A percentile compares a stretch with the other conserved stretches of the same genome.
Evolutionary conservation across 2,329 filamentous ascomycete genomes (phyloP).

Genomic region (Eutypa lata): DNA sequence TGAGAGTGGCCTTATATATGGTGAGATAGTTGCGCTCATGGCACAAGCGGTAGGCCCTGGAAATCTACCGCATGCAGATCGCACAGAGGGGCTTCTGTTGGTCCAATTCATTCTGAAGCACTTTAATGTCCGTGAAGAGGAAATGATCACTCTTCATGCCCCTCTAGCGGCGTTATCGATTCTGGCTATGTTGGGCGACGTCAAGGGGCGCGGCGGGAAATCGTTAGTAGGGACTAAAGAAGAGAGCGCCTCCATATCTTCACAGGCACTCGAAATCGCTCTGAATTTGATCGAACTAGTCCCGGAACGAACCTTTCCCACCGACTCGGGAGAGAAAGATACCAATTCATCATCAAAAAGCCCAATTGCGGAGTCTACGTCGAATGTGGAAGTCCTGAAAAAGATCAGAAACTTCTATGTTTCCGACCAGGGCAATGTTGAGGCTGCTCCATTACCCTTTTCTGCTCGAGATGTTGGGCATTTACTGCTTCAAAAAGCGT

Average conservation of each 20-base stretch:
- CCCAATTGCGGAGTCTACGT: slow-evolving; percentile 27
- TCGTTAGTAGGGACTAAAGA: slow-evolving; percentile 8
- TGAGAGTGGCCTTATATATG: slow-evolving; percentile 90
- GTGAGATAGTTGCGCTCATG: slow-evolving; percentile 70
- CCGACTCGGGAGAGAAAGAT: slow-evolving; percentile 18
- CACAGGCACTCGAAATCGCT: slow-evolving; percentile 45
- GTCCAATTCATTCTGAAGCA: slow-evolving; percentile 78
- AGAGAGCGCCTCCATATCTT: slow-evolving; percentile 19
- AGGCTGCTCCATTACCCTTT: slow-evolving; percentile 60
- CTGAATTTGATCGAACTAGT: slow-evolving; percentile 60
- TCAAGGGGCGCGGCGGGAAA: slow-evolving; percentile 33
- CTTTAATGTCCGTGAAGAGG: slow-evolving; percentile 94
- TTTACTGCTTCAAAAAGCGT: slow-evolving; percentile 60
- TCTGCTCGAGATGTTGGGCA: slow-evolving; percentile 53
- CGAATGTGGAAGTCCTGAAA: slow-evolving; percentile 53
- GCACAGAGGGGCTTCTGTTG: slow-evolving; percentile 64
- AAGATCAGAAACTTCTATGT: slow-evolving; percentile 66
- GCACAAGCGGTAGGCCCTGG: slow-evolving; percentile 54
- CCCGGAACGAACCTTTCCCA: slow-evolving; percentile 60
- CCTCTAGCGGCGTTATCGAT: slow-evolving; percentile 71
- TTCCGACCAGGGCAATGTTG: slow-evolving; percentile 66
- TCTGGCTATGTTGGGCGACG: slow-evolving; percentile 56
- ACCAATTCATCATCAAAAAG: slow-evolving; percentile 21
- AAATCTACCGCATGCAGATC: slow-evolving; percentile 41
- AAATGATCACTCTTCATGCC: slow-evolving; percentile 86